A percentile compares a stretch with the other conserved stretches of the same genome.
These are phyloP conservation scores for Aspergillus texensis DNA, from an alignment of 2,329 filamentous ascomycete species.

Conservation along the genomic window DNA sequence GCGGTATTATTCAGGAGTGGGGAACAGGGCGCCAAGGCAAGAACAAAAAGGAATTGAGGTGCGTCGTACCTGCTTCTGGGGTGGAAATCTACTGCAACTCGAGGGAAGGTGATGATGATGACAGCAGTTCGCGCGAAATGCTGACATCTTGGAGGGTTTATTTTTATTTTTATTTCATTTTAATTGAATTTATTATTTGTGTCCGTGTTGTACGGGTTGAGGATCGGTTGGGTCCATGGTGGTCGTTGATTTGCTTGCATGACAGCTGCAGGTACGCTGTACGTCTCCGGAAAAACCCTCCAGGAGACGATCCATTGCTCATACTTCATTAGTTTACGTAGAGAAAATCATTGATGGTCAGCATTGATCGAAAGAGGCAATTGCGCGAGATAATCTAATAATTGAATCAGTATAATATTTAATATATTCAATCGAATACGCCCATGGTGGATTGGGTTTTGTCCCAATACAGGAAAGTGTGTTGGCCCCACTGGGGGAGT, in stretches of 20 bases:
- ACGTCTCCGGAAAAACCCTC: neutral
- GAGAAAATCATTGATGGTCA: neutral
- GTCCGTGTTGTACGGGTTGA: neutral
- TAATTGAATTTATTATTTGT: neutral
- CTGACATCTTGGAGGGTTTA: neutral
- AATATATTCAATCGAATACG: too few species aligned
- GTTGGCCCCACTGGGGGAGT: neutral
- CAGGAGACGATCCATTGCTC: neutral
- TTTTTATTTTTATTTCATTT: neutral
- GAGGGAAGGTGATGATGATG: neutral
- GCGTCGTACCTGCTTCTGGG: neutral
- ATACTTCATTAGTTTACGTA: neutral
- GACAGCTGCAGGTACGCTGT: conserved; percentile 23
- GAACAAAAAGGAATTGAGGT: neutral
- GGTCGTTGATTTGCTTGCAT: conserved; percentile 12
- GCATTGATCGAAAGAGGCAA: neutral
- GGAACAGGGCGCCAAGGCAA: too few species aligned
- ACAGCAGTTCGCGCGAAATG: neutral
- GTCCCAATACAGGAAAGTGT: too few species aligned
- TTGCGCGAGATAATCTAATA: neutral
- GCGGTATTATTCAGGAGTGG: too few species aligned
- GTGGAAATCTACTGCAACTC: neutral
- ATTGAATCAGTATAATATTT: too few species aligned
- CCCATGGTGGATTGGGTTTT: too few species aligned
- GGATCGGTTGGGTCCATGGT: neutral